These are phyloP conservation scores for Cercospora beticola DNA, from an alignment of 2,329 filamentous ascomycete species.

Conservation along the genomic window DNA sequence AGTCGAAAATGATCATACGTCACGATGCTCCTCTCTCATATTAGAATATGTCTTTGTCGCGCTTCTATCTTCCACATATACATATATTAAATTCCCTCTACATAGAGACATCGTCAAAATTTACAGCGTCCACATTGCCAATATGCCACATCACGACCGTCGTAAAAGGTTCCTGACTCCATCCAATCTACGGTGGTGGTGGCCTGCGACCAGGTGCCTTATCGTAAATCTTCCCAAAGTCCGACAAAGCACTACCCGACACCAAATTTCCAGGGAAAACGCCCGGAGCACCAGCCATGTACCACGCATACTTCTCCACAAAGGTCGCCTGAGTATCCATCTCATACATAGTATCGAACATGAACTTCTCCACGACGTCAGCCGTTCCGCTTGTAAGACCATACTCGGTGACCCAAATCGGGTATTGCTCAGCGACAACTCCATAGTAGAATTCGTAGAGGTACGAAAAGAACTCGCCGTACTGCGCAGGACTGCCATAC, in stretches of 20 bases:
- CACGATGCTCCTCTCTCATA: background rate
- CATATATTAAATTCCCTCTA: background rate
- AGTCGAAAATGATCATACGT: background rate
- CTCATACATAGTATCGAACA: background rate
- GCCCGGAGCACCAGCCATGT: background rate
- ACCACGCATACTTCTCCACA: constrained; percentile 6
- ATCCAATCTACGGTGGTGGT: background rate
- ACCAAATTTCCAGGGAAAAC: constrained; percentile 1
- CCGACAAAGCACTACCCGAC: background rate
- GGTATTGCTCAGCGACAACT: background rate
- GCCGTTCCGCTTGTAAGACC: background rate
- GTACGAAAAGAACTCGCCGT: background rate
- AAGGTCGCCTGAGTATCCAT: background rate
- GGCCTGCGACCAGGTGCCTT: background rate
- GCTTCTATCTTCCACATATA: background rate
- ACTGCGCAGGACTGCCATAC: background rate
- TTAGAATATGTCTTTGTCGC: no score
- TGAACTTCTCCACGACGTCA: background rate
- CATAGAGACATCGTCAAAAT: background rate
- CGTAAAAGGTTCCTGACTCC: no score
- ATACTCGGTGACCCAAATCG: background rate
- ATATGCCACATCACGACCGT: background rate
- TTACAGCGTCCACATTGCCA: background rate
- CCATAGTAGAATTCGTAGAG: background rate
- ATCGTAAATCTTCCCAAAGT: background rate